phyloP scores from a whole-genome alignment of 1,284 basidiomycete species.

The Ganoderma leucocontextum region DNA sequence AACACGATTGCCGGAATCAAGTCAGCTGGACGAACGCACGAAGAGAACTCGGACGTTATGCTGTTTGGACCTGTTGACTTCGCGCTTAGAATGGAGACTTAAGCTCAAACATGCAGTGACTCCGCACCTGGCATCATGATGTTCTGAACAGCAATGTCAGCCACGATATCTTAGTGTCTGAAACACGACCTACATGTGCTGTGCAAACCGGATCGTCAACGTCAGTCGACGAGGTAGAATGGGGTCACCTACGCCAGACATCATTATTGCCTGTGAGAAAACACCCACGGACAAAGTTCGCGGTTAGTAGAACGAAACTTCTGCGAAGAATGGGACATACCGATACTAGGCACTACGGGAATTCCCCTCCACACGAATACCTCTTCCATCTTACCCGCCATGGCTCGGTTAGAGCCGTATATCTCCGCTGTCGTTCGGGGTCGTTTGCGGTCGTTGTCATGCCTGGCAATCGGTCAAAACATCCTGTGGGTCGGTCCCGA shows the following conservation, averaged over 20 bases:
- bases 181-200: constrained; percentile 65
- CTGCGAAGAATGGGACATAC: constrained; percentile 47
- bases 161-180: constrained; percentile 11
- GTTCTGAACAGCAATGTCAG: constrained; percentile 53
- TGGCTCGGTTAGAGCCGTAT: constrained; percentile 74
- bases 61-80: constrained; percentile 72
- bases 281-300: constrained; percentile 21
- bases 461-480: constrained; percentile 54
- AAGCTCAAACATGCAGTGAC: background rate
- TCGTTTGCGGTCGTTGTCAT: constrained; percentile 85
- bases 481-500: constrained; percentile 11
- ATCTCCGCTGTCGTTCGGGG: constrained; percentile 89
- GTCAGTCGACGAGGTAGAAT: constrained; percentile 8
- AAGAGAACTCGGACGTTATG: constrained; percentile 79
- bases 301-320: constrained; percentile 17
- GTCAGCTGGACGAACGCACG: constrained; percentile 53
- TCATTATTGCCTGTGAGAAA: constrained; percentile 78
- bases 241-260: constrained; percentile 76
- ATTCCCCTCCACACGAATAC: constrained; percentile 76
- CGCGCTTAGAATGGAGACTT: constrained; percentile 17
- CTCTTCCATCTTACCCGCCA: constrained; percentile 76
- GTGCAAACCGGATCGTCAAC: constrained; percentile 30
- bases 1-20: constrained; percentile 15
- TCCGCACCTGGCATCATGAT: constrained; percentile 66
- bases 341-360: constrained; percentile 86